Evolutionary conservation across 2,329 filamentous ascomycete species (phyloP), one percentile per base, ranked within the genome.

Genomic region (Trichophyton verrucosum): DNA sequence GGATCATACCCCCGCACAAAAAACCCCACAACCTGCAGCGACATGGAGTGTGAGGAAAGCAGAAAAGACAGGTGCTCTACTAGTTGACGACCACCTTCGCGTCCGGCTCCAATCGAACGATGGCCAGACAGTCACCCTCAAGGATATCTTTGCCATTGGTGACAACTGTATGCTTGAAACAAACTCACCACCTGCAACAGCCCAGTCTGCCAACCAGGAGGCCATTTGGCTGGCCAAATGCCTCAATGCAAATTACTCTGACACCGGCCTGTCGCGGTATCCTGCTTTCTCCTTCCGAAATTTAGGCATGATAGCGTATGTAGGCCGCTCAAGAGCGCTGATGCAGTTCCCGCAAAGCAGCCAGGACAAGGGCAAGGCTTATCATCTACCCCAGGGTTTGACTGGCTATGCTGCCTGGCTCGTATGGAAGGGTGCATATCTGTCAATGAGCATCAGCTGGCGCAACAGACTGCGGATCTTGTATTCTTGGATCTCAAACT

Each of bases 171-270:
- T 78, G 64, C 72, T 79, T 1, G 80, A 82, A 67, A 76, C 71
- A 2, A 79, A 78, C 0, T 69, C 73, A 0, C 81, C 75, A 0
- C 82, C 82, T 0, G 81, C 82, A 0, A 85, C 82, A 0, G 82
- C 82, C 1, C 82, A 83, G 68, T 81, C 82, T 0, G 80, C 82
- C 0, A 77, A 75, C 15, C 82, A 85, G 66, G 81, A 84, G 68
- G 81, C 82, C 0, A 73, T 75, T 24, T 84, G 81, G 82, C 74
- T 85, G 0, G 80, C 79, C 0, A 77, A 78, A 59, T 74, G 75
- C 1, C 68, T 84, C 27, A 84, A 85, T 67, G 76, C 77, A 46
- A 70, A 70, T n/a, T 76, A 81, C 47, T 60, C 74, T 1, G 62
- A 64, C 44, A 62, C 61, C 3, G 46, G 20, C 22, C 46, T 49